Percentiles rank a stretch among this genome's conserved stretches.
Conservation (phyloP, 805 yeast species). For the Yarrowia bubula region DNA sequence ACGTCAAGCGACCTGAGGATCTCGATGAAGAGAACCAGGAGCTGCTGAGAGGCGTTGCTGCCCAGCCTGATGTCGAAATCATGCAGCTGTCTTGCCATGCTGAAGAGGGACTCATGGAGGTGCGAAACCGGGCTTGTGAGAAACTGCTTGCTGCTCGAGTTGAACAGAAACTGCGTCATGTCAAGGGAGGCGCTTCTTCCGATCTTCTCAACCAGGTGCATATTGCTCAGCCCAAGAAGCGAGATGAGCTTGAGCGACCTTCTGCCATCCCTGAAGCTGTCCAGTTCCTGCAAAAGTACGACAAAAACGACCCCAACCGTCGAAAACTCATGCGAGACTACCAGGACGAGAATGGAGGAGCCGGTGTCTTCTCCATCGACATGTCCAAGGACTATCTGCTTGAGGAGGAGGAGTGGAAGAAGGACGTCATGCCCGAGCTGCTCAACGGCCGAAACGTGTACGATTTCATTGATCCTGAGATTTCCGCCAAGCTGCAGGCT, state of each 20-base stretch:
- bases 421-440: slow-evolving; percentile 95
- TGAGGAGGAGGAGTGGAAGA: slow-evolving; percentile 97
- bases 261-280: slow-evolving; percentile 79
- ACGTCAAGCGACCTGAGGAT: slow-evolving; percentile 82
- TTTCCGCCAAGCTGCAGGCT: slow-evolving; percentile 87
- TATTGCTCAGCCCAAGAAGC: slow-evolving; percentile 82
- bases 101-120: slow-evolving; percentile 93
- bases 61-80: slow-evolving; percentile 62
- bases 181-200: slow-evolving; percentile 80
- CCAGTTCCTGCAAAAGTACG: slow-evolving; percentile 60
- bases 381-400: slow-evolving; percentile 86
- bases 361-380: slow-evolving; percentile 95
- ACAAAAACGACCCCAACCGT: slow-evolving; percentile 76
- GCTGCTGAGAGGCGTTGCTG: slow-evolving; percentile 59
- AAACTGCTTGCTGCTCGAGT: slow-evolving; percentile 91
- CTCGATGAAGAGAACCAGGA: slow-evolving; percentile 72
- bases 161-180: slow-evolving; percentile 74
- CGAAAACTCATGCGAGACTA: slow-evolving; percentile 79
- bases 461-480: slow-evolving; percentile 96
- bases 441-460: slow-evolving; percentile 94
- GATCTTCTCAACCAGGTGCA: slow-evolving; percentile 93
- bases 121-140: slow-evolving; percentile 96
- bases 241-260: slow-evolving; percentile 77
- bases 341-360: slow-evolving; percentile 96
- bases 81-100: slow-evolving; percentile 91